phyloP scores from a whole-genome alignment of 164 flowering plant species.

The Dillenia turbinata region DNA sequence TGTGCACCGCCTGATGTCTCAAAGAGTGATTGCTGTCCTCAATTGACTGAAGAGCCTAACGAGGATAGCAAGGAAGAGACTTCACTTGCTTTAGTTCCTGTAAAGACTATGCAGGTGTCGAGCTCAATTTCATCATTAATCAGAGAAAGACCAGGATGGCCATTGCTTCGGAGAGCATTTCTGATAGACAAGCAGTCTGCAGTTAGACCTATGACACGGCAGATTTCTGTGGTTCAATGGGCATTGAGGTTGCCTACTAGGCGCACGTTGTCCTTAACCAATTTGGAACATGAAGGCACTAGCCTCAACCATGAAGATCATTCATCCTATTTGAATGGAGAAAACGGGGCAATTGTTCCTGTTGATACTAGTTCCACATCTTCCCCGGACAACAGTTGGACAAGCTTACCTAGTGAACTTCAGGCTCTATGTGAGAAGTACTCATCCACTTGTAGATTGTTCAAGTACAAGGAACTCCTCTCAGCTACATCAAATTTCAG shows the following conservation, averaged over 20 bases:
- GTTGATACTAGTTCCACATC: conserved; percentile 24
- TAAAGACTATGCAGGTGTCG: conserved; percentile 32
- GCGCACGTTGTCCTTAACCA: conserved; percentile 14
- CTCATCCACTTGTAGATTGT: conserved; percentile 75
- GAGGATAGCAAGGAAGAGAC: conserved; percentile 24
- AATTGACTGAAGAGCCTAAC: conserved; percentile 16
- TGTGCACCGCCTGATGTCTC: conserved; percentile 27
- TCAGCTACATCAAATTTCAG: conserved; percentile 67
- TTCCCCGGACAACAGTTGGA: conserved; percentile 19
- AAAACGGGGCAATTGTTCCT: conserved; percentile 58
- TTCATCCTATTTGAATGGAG: conserved; percentile 28
- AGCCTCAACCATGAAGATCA: conserved; percentile 7
- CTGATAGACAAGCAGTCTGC: conserved; percentile 15
- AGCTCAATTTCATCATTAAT: conserved; percentile 30
- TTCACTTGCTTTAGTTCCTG: conserved; percentile 63
- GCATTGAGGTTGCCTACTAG: conserved; percentile 57
- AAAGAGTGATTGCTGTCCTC: conserved; percentile 10
- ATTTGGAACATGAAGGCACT: conserved; percentile 27
- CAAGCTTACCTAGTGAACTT: conserved; percentile 45
- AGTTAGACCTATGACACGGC: conserved; percentile 13
- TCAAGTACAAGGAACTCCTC: conserved; percentile 57
- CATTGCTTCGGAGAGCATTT: conserved; percentile 55
- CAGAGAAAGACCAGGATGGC: conserved; percentile 79
- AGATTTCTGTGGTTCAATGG: conserved; percentile 78
- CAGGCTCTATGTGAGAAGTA: conserved; percentile 64